These are phyloP conservation scores for Fusarium annulatum DNA, from an alignment of 2,329 filamentous ascomycete genomes.

Conservation along the genomic window DNA sequence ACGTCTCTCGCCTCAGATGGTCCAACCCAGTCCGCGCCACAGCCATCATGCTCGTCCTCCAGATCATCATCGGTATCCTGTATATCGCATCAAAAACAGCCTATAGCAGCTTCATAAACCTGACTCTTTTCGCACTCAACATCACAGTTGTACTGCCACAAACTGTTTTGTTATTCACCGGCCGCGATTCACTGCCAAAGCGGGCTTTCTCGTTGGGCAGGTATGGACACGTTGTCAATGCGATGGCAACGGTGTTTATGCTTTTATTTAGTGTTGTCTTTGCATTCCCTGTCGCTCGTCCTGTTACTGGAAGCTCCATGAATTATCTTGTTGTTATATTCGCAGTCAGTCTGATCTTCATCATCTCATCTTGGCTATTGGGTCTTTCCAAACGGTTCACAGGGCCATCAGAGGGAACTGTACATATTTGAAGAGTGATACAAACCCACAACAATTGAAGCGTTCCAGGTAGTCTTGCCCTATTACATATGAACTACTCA, in stretches of 20 bases:
- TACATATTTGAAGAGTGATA: background rate
- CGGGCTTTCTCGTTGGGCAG: background rate
- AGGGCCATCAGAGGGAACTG: background rate
- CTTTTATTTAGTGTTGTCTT: background rate
- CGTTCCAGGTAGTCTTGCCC: rapidly evolving
- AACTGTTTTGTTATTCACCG: background rate
- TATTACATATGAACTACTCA: background rate
- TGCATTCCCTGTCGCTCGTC: background rate
- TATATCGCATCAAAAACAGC: background rate
- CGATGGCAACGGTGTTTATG: background rate
- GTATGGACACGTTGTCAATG: background rate
- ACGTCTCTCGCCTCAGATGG: background rate
- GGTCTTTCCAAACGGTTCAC: background rate
- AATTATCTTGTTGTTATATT: background rate
- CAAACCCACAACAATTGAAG: background rate
- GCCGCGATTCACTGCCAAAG: background rate
- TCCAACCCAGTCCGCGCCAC: background rate
- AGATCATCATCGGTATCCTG: background rate
- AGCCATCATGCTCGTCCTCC: background rate
- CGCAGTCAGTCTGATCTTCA: background rate
- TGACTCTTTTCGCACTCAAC: background rate
- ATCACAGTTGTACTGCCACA: background rate
- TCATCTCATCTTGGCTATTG: background rate
- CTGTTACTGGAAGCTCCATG: background rate
- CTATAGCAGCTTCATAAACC: background rate